Percentiles rank a stretch among this genome's conserved stretches.
Conservation (phyloP, 345 rosid genomes). For the Pistacia integerrima region DNA sequence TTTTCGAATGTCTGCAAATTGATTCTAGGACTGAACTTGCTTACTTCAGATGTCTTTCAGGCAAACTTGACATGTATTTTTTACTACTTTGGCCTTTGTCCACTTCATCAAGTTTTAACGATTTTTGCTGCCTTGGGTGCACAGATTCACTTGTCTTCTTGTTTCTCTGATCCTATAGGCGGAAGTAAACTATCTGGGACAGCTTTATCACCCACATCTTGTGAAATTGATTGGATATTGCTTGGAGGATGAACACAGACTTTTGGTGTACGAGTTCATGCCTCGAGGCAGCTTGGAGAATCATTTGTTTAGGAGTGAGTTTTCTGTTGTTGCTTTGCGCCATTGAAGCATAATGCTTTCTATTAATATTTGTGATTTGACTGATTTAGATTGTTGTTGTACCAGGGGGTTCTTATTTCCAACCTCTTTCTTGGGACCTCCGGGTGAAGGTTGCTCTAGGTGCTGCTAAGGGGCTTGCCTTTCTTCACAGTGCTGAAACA, state of each 20-base stretch:
- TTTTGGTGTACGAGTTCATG: conserved; percentile 77
- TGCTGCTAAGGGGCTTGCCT: conserved; percentile 82
- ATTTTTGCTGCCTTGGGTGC: neutral
- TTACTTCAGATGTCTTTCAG: neutral
- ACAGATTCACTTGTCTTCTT: conserved; percentile 6
- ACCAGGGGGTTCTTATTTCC: conserved; percentile 80
- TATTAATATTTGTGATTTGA: conserved; percentile 4
- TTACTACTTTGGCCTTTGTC: neutral
- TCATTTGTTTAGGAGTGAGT: conserved; percentile 74
- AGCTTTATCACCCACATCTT: conserved; percentile 63
- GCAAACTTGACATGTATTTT: conserved; percentile 4
- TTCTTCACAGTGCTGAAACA: conserved; percentile 63
- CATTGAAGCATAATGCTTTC: neutral
- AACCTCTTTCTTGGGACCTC: conserved; percentile 75
- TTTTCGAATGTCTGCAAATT: neutral
- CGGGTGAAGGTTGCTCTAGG: conserved; percentile 74
- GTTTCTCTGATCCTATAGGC: conserved; percentile 43
- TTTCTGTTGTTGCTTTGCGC: neutral
- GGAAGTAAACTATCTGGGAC: conserved; percentile 73
- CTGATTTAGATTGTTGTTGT: neutral
- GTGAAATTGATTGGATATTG: conserved; percentile 77
- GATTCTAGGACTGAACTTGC: neutral
- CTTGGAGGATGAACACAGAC: conserved; percentile 76
- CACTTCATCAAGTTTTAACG: neutral
- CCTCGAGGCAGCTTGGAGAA: conserved; percentile 81